Evolutionary conservation across 176 grass and related monocot species (phyloP).

Genomic region (Dendrocalamus sinicus): DNA sequence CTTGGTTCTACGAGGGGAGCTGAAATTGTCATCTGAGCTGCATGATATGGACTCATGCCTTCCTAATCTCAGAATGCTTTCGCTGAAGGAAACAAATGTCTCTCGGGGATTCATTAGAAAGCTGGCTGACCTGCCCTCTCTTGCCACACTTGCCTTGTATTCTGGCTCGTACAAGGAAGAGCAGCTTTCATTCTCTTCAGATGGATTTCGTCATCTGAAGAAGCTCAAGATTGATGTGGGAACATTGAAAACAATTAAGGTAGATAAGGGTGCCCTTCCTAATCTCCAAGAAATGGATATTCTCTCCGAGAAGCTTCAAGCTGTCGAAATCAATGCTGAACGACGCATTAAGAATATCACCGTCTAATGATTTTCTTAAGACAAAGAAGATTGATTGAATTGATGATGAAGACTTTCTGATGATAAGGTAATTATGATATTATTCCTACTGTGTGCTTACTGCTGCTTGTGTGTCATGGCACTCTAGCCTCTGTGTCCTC

Average conservation of each 20-base stretch:
- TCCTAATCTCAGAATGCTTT: slow-evolving; percentile 41
- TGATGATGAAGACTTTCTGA: background rate
- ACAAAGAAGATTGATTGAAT: background rate
- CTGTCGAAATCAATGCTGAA: background rate
- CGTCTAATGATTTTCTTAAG: background rate
- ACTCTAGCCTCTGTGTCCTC: background rate
- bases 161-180: slow-evolving; percentile 8
- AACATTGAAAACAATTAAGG: background rate
- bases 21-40: background rate
- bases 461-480: background rate
- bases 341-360: background rate
- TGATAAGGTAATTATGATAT: background rate
- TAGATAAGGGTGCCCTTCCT: background rate
- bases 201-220: background rate
- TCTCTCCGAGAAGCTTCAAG: background rate
- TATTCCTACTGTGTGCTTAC: background rate
- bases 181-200: background rate
- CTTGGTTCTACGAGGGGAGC: slow-evolving; percentile 8
- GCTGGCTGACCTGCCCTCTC: slow-evolving; percentile 7
- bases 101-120: slow-evolving; percentile 23
- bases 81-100: slow-evolving; percentile 6
- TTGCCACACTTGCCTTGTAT: slow-evolving; percentile 11
- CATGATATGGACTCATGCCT: background rate
- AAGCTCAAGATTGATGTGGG: background rate
- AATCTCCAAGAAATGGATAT: background rate